Conservation (phyloP, 768 basidiomycete genomes). For the Trametes gibbosa region DNA sequence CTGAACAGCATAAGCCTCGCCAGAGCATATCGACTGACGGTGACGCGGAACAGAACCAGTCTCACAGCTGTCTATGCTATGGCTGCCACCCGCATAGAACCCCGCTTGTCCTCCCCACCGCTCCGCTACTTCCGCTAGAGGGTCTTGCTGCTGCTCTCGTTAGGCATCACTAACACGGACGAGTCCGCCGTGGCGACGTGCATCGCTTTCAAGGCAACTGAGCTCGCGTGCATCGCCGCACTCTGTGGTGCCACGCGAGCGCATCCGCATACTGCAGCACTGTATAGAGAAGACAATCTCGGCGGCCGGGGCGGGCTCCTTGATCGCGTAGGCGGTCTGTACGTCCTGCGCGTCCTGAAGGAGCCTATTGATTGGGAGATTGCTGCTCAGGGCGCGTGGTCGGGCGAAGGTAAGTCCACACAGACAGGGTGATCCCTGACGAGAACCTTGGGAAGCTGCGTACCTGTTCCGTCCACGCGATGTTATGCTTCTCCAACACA, state of each 20-base stretch:
- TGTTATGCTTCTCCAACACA: slow-evolving; percentile 42
- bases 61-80: neutral
- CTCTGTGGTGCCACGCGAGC: slow-evolving; percentile 30
- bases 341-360: slow-evolving; percentile 35
- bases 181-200: slow-evolving; percentile 58
- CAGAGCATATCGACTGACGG: neutral
- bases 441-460: too few species aligned
- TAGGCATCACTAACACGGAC: slow-evolving; percentile 58
- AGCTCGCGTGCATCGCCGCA: slow-evolving; percentile 53
- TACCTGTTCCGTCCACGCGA: slow-evolving; percentile 51
- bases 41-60: neutral
- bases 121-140: slow-evolving; percentile 26
- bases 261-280: slow-evolving; percentile 34
- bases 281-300: slow-evolving; percentile 70
- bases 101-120: slow-evolving; percentile 13
- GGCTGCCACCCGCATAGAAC: neutral
- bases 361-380: slow-evolving; percentile 40
- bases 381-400: slow-evolving; percentile 34
- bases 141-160: slow-evolving; percentile 47
- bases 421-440: too few species aligned
- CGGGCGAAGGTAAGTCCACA: neutral
- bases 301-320: slow-evolving; percentile 67
- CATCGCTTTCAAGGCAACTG: slow-evolving; percentile 41
- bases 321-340: slow-evolving; percentile 49
- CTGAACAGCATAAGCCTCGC: neutral